Evolutionary conservation across 768 basidiomycete species (phyloP), one percentile per base, ranked within the genome.

Genomic region (Hygrophorus russula): DNA sequence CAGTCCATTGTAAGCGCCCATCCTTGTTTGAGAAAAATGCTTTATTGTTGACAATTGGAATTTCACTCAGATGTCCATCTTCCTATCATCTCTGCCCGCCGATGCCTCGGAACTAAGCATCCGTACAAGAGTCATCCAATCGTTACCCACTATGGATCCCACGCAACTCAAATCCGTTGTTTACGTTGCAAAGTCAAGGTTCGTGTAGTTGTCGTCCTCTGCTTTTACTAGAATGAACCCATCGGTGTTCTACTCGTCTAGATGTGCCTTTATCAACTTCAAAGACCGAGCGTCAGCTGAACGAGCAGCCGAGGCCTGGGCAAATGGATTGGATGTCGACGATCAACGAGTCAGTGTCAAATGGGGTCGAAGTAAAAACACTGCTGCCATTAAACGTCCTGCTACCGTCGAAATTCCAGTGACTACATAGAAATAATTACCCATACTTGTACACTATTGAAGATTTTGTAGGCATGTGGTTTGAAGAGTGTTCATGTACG

Each of bases 191-290:
- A 87, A 89, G 60, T 79, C 85, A 48, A 74, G 77, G 78, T 83
- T 49, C 8, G 66, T 56, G n/a, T 32, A 12, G 10, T 20, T 9
- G n/a, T 8, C 12, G 14, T 41, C 28, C 10, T 49, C 11, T 29
- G 37, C 41, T 15, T 17, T 8, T 8, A n/a, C 2, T 36, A 18
- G 14, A 29, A 31, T 29, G 29, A 31, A 18, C 28, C 36, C n/a
- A n/a, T n/a, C n/a, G n/a, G n/a, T n/a, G n/a, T 32, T 40, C 36
- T 36, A 37, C 39, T 17, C 12, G 18, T 12, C 46, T 29, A 87
- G 87, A 61, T 94, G 92, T 63, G 96, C 94, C 1, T 99, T 99
- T 60, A 74, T 96, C 42, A 97, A 97, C 60, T 98, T 98, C 67
- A 80, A 73, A 51, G 77, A 84, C 42, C 74, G 96, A 14, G 55